These are phyloP conservation scores for Pseudoperonospora humuli DNA, from an alignment of 352 stramenopile genomes.

Conservation along the genomic window DNA sequence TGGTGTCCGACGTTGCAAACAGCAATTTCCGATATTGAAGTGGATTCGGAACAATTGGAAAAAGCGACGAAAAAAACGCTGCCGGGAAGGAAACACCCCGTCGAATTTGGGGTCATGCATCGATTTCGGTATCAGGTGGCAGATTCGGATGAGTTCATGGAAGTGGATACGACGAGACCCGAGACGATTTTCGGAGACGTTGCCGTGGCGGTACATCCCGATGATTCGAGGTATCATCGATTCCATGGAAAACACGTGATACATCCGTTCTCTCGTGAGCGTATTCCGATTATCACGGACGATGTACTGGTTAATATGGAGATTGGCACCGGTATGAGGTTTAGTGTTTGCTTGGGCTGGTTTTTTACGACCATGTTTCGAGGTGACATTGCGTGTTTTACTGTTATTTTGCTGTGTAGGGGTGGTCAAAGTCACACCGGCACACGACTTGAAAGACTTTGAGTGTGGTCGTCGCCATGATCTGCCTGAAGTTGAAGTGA, in stretches of 20 bases:
- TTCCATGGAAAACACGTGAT: slow-evolving; percentile 94
- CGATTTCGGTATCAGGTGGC: slow-evolving; percentile 66
- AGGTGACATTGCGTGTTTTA: not conserved
- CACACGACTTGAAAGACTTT: slow-evolving; percentile 99
- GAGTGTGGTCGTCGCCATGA: slow-evolving; percentile 94
- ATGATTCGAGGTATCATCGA: slow-evolving; percentile 91
- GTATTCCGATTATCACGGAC: slow-evolving; percentile 95
- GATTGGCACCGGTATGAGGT: slow-evolving; percentile 95
- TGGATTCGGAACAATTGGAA: slow-evolving; percentile 97
- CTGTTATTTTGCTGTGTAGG: slow-evolving; percentile 20
- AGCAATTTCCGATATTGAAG: slow-evolving; percentile 94
- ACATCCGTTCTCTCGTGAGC: slow-evolving; percentile 88
- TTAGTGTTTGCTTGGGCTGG: not conserved
- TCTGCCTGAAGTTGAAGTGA: slow-evolving; percentile 74
- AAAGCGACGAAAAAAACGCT: slow-evolving; percentile 64
- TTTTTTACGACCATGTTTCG: not conserved
- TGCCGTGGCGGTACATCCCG: slow-evolving; percentile 95
- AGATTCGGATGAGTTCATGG: slow-evolving; percentile 62
- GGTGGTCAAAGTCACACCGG: slow-evolving; percentile 95
- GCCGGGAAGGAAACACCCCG: slow-evolving; percentile 55
- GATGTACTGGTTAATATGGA: slow-evolving; percentile 96
- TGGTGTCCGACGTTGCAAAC: slow-evolving; percentile 95
- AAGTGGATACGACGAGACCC: slow-evolving; percentile 95
- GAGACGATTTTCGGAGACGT: slow-evolving; percentile 99
- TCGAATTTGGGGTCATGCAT: slow-evolving; percentile 86